phyloP scores from a whole-genome alignment of 768 basidiomycete genomes.

The Suillus luteus region DNA sequence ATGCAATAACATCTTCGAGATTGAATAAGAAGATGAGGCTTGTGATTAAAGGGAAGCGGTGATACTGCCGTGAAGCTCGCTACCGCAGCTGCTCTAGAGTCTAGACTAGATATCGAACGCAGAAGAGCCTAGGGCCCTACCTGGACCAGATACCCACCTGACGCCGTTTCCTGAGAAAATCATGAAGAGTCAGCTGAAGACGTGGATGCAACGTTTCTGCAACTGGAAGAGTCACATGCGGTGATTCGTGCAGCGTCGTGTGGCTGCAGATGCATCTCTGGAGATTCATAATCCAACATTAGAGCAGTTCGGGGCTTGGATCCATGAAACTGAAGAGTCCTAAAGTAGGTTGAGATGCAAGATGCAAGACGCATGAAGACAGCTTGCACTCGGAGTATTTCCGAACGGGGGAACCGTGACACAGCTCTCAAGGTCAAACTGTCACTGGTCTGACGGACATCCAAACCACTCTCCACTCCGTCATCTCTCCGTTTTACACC shows the following conservation, averaged over 20 bases:
- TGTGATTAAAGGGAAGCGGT: background rate
- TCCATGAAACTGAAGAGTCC: background rate
- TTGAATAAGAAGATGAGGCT: background rate
- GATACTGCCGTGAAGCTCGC: background rate
- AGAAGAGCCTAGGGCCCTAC: background rate
- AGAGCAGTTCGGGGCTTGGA: background rate
- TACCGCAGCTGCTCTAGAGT: background rate
- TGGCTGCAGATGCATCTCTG: background rate
- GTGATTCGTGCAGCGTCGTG: background rate
- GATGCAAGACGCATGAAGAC: background rate
- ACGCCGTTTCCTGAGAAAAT: background rate
- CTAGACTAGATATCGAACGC: background rate
- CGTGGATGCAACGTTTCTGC: background rate
- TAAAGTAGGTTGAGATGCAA: background rate
- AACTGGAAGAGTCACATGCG: background rate
- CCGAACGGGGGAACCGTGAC: conserved; percentile 4
- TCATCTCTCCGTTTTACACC: background rate
- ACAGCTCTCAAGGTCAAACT: conserved; percentile 14
- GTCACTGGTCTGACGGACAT: conserved; percentile 9
- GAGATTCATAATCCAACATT: background rate
- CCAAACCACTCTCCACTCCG: background rate
- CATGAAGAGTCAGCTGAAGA: background rate
- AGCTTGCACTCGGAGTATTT: background rate
- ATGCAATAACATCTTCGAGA: background rate
- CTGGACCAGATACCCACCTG: background rate